Evolutionary conservation across 2,329 filamentous ascomycete genomes (phyloP).

Genomic region (Diatrype stigma): DNA sequence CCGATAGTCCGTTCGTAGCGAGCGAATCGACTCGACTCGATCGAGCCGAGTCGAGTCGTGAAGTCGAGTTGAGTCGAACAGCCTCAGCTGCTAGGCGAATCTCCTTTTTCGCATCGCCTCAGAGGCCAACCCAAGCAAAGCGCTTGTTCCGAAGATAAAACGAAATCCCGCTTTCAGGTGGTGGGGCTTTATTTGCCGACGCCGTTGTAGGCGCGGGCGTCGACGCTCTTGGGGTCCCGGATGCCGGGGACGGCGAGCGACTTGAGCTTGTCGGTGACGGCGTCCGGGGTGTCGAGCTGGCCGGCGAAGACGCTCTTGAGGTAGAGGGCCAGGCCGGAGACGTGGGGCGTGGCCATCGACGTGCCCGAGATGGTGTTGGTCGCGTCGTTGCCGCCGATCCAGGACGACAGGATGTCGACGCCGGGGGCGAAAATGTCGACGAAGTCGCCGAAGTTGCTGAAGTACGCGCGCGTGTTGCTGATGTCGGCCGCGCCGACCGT

Average conservation of each 20-base stretch:
- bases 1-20: no score
- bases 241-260: conserved; percentile 5
- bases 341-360: conserved; percentile 49
- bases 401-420: conserved; percentile 36
- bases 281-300: conserved; percentile 2
- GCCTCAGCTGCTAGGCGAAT: no score
- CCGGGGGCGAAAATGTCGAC: conserved; percentile 40
- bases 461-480: conserved; percentile 31
- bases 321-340: conserved; percentile 49
- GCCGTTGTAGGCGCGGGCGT: conserved; percentile 17
- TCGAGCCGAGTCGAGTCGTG: no score
- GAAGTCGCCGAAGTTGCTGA: conserved; percentile 43
- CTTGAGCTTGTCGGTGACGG: conserved; percentile 8
- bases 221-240: conserved; percentile 3
- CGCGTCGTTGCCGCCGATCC: conserved; percentile 32
- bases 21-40: no score
- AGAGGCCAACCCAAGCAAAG: no score
- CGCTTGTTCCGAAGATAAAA: no score
- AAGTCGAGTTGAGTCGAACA: no score
- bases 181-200: conserved; percentile 1
- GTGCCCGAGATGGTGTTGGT: conserved; percentile 41
- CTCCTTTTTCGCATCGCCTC: no score
- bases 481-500: conserved; percentile 46
- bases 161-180: no score
- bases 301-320: conserved; percentile 19